Percentiles rank a stretch among this genome's conserved stretches.
Conservation (phyloP, 169 alveolate genomes). For the Eimeria sp. region DNA sequence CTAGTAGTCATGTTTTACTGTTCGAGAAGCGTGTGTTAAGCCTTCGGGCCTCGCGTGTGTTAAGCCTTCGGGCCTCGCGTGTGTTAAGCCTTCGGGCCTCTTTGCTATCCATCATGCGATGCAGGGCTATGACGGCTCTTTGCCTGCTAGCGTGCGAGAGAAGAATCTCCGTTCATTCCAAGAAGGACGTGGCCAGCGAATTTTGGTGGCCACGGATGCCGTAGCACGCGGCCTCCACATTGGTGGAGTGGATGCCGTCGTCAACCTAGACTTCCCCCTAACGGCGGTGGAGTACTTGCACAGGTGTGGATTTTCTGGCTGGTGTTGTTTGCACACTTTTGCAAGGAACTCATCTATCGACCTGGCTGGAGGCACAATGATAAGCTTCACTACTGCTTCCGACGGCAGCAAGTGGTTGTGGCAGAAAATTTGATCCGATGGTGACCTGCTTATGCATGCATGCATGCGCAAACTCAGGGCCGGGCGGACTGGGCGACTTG, state of each 20-base stretch:
- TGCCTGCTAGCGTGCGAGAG: slow-evolving; percentile 57
- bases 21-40: not conserved
- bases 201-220: slow-evolving; percentile 64
- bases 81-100: not conserved
- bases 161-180: slow-evolving; percentile 23
- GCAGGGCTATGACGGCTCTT: slow-evolving; percentile 76
- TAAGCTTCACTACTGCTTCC: not conserved
- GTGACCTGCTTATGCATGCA: not conserved
- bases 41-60: not conserved
- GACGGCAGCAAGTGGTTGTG: not conserved
- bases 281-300: slow-evolving; percentile 69
- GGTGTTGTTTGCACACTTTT: not conserved
- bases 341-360: not conserved
- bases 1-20: not conserved
- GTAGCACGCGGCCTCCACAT: slow-evolving; percentile 70
- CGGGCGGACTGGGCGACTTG: slow-evolving; percentile 96
- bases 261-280: slow-evolving; percentile 56
- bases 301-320: slow-evolving; percentile 29
- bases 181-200: slow-evolving; percentile 60
- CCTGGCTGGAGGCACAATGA: not conserved
- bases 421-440: not conserved
- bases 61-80: not conserved
- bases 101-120: not conserved
- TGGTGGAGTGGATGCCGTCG: slow-evolving; percentile 57
- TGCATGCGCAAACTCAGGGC: slow-evolving; percentile 90